Conservation (phyloP, 83 land plant species). For the Thuja plicata region DNA sequence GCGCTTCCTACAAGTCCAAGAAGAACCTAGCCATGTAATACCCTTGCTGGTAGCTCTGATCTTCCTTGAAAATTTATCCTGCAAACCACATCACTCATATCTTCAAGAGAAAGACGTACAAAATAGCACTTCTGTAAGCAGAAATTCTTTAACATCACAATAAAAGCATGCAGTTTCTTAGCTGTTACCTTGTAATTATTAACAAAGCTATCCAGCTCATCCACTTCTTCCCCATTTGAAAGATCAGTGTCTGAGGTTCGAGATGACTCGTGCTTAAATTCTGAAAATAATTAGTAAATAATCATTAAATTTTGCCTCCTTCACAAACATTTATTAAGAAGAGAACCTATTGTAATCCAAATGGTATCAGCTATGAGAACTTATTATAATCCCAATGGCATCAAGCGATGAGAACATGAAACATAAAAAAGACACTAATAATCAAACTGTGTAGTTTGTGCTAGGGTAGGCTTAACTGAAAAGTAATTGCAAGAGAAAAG, state of each 20-base stretch:
- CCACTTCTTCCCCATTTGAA: slow-evolving; percentile 17
- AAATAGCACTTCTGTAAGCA: background rate
- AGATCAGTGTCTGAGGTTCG: slow-evolving; percentile 12
- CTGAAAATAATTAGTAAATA: slow-evolving; percentile 17
- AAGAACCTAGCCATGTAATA: slow-evolving; percentile 66
- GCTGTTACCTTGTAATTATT: slow-evolving; percentile 19
- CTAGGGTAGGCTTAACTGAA: background rate
- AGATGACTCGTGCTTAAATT: slow-evolving; percentile 7
- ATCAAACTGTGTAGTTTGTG: background rate
- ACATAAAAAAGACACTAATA: background rate
- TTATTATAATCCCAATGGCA: background rate
- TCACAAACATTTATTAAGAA: background rate
- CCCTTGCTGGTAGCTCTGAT: slow-evolving; percentile 30
- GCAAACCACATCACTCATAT: background rate
- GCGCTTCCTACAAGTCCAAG: slow-evolving; percentile 71
- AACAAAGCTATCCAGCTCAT: slow-evolving; percentile 7
- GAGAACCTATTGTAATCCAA: background rate
- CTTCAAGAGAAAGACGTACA: background rate
- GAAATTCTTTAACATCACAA: background rate
- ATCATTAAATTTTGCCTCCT: background rate
- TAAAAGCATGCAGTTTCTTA: background rate
- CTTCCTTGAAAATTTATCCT: slow-evolving; percentile 24
- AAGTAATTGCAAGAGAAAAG: background rate
- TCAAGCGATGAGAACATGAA: background rate
- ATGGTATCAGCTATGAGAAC: background rate